A percentile compares a stretch with the other conserved stretches of the same genome.
These are phyloP conservation scores for Lentinus tigrinus DNA, from an alignment of 768 basidiomycete genomes.

Conservation along the genomic window DNA sequence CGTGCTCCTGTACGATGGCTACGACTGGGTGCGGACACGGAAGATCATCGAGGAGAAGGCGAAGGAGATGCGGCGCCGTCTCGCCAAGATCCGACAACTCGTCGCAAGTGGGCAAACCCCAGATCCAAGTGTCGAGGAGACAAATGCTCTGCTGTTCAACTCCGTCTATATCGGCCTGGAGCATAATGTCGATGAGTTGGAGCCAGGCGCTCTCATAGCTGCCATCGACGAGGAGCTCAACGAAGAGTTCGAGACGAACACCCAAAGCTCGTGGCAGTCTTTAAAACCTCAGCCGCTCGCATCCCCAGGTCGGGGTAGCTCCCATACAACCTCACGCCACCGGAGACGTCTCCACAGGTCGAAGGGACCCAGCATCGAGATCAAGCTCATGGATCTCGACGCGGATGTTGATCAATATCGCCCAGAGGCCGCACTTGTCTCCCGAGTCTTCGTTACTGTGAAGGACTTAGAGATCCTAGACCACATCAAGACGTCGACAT, in stretches of 20 bases:
- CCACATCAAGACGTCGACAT: constrained; percentile 97
- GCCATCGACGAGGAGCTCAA: constrained; percentile 92
- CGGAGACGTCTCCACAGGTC: constrained; percentile 60
- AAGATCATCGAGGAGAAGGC: constrained; percentile 85
- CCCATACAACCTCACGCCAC: constrained; percentile 26
- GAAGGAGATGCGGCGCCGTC: constrained; percentile 79
- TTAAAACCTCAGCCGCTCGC: constrained; percentile 46
- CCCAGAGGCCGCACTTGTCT: constrained; percentile 55
- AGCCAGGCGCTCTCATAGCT: constrained; percentile 75
- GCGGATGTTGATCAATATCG: constrained; percentile 68
- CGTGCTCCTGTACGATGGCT: constrained; percentile 86
- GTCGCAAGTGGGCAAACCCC: constrained; percentile 87
- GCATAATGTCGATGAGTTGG: constrained; percentile 69
- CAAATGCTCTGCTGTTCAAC: constrained; percentile 83
- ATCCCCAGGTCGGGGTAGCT: constrained; percentile 35
- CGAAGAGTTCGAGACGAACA: constrained; percentile 70
- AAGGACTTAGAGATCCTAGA: constrained; percentile 87
- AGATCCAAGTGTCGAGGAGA: constrained; percentile 69
- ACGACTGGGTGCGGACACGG: constrained; percentile 89
- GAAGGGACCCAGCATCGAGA: constrained; percentile 79
- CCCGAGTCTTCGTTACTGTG: constrained; percentile 65
- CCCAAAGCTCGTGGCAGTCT: constrained; percentile 90
- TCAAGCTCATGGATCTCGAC: constrained; percentile 62
- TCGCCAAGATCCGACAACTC: constrained; percentile 89
- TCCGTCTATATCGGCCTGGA: constrained; percentile 93